Evolutionary conservation across 129 eudicot genomes (phyloP), one percentile per base, ranked within the genome.

Genomic region (Lonicera japonica): DNA sequence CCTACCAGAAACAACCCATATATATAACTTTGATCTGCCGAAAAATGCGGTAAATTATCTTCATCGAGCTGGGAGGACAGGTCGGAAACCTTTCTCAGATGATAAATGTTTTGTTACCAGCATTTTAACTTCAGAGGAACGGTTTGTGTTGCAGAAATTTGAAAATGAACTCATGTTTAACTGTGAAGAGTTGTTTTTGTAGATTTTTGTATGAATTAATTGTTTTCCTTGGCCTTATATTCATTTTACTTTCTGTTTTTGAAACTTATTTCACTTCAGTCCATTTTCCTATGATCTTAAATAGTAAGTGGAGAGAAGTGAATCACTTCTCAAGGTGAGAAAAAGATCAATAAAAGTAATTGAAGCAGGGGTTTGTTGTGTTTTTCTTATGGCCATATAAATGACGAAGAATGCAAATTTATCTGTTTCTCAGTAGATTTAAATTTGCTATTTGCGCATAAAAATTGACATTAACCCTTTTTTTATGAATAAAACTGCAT

Each of bases 41-140:
- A 91, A 84, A 76, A 85, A 82, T 84, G 98, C 98, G 3, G 79
- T 87, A 7, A 74, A 77, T 50, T 91, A 91, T 80, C 83, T 91
- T 58, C 98, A 91, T 76, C 82, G 96, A 64, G 96, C 96, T 63
- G 98, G 98, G 65, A 87, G 98, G 70, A 84, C 98, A 34, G 96
- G 96, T 78, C 79, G 98, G 80, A 85, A 84, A 65, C 98, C 96
- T 10, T 91, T 91, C 66, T 82, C 91, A 15, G 91, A 80, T 24
- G 57, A 54, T 55, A 78, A 71, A 67, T 91, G 90, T 74, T 50
- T 79, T 71, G 98, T 91, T 68, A 87, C 98, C 25, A 82, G 77
- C 81, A 75, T 87, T 63, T 65, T 91, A 61, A 81, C 86, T n/a
- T 72, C 88, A 41, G 79, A 87, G 55, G 96, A 91, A 65, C 84